Conservation (phyloP, 2,329 filamentous ascomycete genomes). For the Ceratocystis harringtonii region DNA sequence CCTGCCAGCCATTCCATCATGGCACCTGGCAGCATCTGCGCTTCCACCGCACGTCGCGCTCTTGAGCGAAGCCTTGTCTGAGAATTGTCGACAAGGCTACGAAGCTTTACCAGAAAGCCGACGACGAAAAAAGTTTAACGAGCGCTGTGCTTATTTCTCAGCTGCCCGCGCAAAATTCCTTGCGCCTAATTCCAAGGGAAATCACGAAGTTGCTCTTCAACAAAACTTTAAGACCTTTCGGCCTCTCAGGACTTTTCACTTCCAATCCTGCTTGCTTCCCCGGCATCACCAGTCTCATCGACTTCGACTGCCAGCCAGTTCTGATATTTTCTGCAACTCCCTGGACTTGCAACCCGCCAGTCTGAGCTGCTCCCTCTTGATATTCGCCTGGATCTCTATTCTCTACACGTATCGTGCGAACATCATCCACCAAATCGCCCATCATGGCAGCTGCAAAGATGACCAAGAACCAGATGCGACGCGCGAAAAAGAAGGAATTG, state of each 20-base stretch:
- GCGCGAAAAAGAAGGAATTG: constrained; percentile 87
- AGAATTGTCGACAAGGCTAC: constrained; percentile 2
- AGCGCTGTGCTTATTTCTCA: not conserved
- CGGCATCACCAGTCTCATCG: not conserved
- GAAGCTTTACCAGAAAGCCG: not conserved
- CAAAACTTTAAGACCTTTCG: no score
- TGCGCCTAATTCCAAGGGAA: not conserved
- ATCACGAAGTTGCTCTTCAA: not conserved
- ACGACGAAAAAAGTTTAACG: not conserved
- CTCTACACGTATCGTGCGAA: not conserved
- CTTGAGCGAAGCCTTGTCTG: not conserved
- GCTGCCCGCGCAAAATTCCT: not conserved
- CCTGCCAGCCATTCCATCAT: not conserved
- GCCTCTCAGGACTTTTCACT: no score
- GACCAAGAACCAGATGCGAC: constrained; percentile 86
- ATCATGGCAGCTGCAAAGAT: constrained; percentile 55
- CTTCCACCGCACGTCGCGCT: not conserved
- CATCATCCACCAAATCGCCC: constrained; percentile 17
- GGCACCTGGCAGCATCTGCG: not conserved
- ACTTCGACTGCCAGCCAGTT: not conserved
- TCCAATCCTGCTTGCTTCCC: not conserved
- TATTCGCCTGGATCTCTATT: not conserved
- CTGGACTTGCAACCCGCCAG: not conserved
- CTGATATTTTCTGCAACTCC: not conserved
- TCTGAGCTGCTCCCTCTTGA: not conserved